A percentile compares a stretch with the other conserved stretches of the same genome.
Conservation (phyloP, 345 rosid species). For the Streptanthus diversifolius region DNA sequence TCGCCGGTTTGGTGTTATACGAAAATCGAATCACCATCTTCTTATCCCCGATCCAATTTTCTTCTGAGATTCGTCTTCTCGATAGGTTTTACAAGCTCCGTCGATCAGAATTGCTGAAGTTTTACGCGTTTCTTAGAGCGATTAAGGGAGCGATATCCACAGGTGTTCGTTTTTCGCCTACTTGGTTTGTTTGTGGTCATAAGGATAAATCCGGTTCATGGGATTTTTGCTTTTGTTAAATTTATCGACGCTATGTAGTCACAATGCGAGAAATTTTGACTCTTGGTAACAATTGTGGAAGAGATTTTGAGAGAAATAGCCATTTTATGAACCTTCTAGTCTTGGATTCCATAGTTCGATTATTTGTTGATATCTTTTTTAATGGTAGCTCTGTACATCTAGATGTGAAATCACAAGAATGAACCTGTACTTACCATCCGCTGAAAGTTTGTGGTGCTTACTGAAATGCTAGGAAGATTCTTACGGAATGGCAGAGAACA, state of each 20-base stretch:
- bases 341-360: constrained; percentile 1
- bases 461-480: constrained; percentile 13
- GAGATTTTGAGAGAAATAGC: not conserved
- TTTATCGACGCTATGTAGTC: not conserved
- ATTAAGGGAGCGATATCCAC: not conserved
- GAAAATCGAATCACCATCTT: not conserved
- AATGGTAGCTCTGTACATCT: not conserved
- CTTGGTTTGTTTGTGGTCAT: not conserved
- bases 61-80: not conserved
- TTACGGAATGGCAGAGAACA: constrained; percentile 41
- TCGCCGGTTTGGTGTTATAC: constrained; percentile 9
- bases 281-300: not conserved
- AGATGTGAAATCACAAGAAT: not conserved
- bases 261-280: not conserved
- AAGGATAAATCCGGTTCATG: not conserved
- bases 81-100: not conserved
- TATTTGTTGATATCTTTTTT: not conserved
- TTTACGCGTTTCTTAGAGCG: not conserved
- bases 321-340: not conserved
- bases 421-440: not conserved
- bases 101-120: not conserved
- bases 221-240: not conserved
- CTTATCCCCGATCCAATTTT: not conserved
- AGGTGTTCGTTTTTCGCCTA: not conserved
- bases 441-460: not conserved